phyloP scores from a whole-genome alignment of 2,329 filamentous ascomycete species.

The Macroventuria anomochaeta region DNA sequence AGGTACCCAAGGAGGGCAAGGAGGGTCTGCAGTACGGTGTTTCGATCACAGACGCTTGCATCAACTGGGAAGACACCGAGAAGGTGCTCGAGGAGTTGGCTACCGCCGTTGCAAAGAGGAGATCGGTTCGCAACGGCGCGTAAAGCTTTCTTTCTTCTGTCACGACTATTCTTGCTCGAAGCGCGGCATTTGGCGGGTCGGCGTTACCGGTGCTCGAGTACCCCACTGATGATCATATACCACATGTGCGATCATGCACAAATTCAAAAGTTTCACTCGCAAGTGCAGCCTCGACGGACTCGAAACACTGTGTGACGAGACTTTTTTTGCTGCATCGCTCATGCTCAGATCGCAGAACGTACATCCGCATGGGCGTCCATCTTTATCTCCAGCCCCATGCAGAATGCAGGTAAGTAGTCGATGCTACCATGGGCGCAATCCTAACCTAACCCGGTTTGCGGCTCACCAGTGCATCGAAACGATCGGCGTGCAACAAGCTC shows the following conservation, averaged over 20 bases:
- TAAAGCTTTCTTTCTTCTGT: conserved; percentile 24
- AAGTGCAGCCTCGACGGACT: no score
- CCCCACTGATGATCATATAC: conserved; percentile 13
- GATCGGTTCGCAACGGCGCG: conserved; percentile 55
- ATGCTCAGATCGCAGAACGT: no score
- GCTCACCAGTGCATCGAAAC: no score
- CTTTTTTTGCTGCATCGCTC: no score
- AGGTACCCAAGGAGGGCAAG: conserved; percentile 87
- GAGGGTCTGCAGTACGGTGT: conserved; percentile 88
- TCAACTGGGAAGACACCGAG: conserved; percentile 90
- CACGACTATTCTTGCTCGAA: conserved; percentile 8
- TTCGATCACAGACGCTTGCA: conserved; percentile 97
- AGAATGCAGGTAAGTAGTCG: no score
- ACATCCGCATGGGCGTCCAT: no score
- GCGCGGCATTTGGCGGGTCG: conserved; percentile 26
- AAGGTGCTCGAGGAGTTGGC: conserved; percentile 78
- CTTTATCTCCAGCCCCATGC: no score
- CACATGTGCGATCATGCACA: conserved; percentile 6
- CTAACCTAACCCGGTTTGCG: no score
- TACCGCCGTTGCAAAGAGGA: conserved; percentile 76
- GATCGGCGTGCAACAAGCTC: no score
- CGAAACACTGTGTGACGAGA: no score
- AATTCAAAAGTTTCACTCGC: conserved; percentile 9
- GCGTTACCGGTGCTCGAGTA: conserved; percentile 30
- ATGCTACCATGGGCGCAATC: no score